Conservation (phyloP, 495 filamentous ascomycete genomes). For the Parachaetomium inaequale region DNA sequence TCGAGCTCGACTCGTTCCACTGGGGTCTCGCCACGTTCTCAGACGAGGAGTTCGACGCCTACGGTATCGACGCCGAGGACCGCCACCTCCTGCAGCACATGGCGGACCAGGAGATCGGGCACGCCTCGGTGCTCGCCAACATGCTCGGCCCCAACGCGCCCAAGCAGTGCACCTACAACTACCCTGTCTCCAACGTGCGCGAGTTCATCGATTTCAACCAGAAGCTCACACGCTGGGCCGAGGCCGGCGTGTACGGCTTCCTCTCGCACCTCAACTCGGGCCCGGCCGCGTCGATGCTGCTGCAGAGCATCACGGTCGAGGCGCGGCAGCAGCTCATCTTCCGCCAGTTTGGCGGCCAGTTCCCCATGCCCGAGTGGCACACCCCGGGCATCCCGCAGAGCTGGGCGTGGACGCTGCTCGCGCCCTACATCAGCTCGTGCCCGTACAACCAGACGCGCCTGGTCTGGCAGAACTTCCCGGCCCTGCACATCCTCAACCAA, state of each 20-base stretch:
- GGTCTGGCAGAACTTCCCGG: constrained; percentile 87
- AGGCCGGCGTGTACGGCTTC: constrained; percentile 82
- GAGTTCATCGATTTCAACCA: constrained; percentile 87
- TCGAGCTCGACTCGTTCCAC: constrained; percentile 85
- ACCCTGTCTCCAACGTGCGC: constrained; percentile 70
- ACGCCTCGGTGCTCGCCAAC: constrained; percentile 74
- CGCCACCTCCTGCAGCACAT: constrained; percentile 74
- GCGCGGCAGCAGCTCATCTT: constrained; percentile 86
- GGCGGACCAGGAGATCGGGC: constrained; percentile 81
- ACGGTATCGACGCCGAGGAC: constrained; percentile 65
- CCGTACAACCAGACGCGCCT: constrained; percentile 70
- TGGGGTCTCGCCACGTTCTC: constrained; percentile 70
- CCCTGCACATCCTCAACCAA: constrained; percentile 69
- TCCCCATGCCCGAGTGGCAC: constrained; percentile 85
- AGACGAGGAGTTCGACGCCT: constrained; percentile 63
- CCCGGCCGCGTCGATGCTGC: constrained; percentile 66
- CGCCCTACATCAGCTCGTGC: constrained; percentile 79
- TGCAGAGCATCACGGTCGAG: constrained; percentile 78
- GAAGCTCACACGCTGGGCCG: constrained; percentile 77
- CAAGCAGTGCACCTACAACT: constrained; percentile 74
- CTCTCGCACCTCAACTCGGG: constrained; percentile 75
- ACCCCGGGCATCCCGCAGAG: constrained; percentile 77
- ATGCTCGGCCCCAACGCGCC: constrained; percentile 76
- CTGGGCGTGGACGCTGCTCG: constrained; percentile 83
- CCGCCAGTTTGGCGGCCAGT: constrained; percentile 79